phyloP scores from a whole-genome alignment of 2,329 filamentous ascomycete species.

The Colletotrichum gigasporum region DNA sequence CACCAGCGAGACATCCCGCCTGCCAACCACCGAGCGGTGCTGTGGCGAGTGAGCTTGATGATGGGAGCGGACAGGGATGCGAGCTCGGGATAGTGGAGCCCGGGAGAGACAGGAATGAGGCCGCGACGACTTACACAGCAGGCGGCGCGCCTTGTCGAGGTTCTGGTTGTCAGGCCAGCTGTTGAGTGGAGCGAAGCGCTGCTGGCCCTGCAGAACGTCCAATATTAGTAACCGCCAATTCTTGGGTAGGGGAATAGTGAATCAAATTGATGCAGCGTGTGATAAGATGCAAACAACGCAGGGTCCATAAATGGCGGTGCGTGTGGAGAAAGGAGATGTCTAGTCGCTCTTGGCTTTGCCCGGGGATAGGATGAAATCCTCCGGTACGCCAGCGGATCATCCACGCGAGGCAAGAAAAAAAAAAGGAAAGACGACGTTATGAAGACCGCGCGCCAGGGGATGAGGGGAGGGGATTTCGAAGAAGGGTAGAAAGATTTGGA shows the following conservation, averaged over 20 bases:
- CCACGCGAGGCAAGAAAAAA: neutral
- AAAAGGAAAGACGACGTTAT: neutral
- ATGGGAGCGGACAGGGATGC: slow-evolving; percentile 1
- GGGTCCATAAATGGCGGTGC: slow-evolving; percentile 2
- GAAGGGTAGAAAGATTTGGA: neutral
- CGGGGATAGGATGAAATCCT: slow-evolving; percentile 21
- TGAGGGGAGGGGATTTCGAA: neutral
- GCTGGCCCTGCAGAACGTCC: slow-evolving; percentile 64
- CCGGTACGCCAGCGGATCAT: slow-evolving; percentile 5
- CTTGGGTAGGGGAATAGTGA: neutral
- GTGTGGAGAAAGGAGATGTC: slow-evolving; percentile 15
- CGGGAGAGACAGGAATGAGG: neutral
- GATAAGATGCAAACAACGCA: slow-evolving; percentile 6
- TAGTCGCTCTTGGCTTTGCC: slow-evolving; percentile 6
- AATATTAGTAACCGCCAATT: slow-evolving; percentile 25
- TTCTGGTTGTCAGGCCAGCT: slow-evolving; percentile 83
- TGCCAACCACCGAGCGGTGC: neutral
- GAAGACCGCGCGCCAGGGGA: neutral
- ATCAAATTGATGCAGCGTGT: slow-evolving; percentile 5
- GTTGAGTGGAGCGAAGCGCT: slow-evolving; percentile 84
- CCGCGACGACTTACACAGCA: slow-evolving; percentile 55
- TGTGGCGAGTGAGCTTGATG: neutral
- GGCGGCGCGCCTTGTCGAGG: slow-evolving; percentile 82
- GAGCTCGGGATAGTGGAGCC: neutral
- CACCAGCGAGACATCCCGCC: slow-evolving; percentile 7